A percentile compares a stretch with the other conserved stretches of the same genome.
Conservation (phyloP, 2,329 filamentous ascomycete species). For the Delphinella strobiligena region DNA sequence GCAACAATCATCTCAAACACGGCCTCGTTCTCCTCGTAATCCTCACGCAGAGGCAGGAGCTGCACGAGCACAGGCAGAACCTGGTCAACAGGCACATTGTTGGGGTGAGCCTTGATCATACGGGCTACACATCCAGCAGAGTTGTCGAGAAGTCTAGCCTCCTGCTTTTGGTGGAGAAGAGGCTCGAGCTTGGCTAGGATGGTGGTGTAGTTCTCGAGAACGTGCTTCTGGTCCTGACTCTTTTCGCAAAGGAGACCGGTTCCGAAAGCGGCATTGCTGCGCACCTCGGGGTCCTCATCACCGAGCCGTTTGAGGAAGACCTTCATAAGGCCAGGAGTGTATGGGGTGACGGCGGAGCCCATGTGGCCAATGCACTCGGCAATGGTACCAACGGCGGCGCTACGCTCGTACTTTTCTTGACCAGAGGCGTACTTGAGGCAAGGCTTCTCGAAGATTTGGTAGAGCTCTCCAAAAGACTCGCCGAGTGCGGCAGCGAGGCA, state of each 20-base stretch:
- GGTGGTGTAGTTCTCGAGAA: slow-evolving; percentile 61
- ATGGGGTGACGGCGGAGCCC: slow-evolving; percentile 67
- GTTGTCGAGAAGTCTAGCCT: slow-evolving; percentile 81
- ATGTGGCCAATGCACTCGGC: slow-evolving; percentile 84
- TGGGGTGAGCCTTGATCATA: slow-evolving; percentile 84
- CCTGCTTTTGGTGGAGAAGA: slow-evolving; percentile 57
- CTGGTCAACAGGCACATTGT: slow-evolving; percentile 65
- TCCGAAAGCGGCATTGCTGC: slow-evolving; percentile 91
- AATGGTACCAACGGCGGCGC: slow-evolving; percentile 79
- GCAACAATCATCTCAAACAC: slow-evolving; percentile 83
- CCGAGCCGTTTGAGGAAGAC: slow-evolving; percentile 74
- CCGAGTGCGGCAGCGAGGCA: slow-evolving; percentile 76
- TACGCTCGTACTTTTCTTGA: slow-evolving; percentile 75
- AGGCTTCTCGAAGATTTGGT: slow-evolving; percentile 92
- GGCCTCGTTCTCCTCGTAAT: slow-evolving; percentile 93
- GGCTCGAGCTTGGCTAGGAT: slow-evolving; percentile 82
- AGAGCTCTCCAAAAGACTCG: slow-evolving; percentile 68
- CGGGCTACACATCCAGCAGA: slow-evolving; percentile 81
- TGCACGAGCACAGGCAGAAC: slow-evolving; percentile 71
- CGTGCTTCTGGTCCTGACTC: slow-evolving; percentile 61
- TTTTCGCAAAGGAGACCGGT: slow-evolving; percentile 74
- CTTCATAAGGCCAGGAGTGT: slow-evolving; percentile 64
- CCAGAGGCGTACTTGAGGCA: slow-evolving; percentile 80
- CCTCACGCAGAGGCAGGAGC: slow-evolving; percentile 77
- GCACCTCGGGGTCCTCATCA: slow-evolving; percentile 82